Conservation (phyloP, 495 filamentous ascomycete genomes). For the Trichocladium antarcticum region DNA sequence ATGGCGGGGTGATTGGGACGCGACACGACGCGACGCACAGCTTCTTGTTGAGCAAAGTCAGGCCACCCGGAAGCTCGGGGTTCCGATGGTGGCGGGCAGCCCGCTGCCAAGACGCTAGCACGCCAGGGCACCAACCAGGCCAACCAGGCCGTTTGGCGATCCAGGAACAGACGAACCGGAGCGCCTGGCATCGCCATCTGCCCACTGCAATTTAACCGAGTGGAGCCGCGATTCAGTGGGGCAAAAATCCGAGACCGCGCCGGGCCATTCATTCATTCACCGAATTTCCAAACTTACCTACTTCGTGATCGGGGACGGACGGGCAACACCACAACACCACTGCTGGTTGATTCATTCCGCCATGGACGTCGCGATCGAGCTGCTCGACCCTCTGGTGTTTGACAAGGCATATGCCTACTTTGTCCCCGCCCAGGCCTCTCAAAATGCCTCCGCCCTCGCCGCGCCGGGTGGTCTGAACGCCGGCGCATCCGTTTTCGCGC, state of each 20-base stretch:
- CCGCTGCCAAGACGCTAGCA: no score
- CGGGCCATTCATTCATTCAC: neutral
- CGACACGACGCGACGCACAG: no score
- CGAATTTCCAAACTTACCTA: no score
- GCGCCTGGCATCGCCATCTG: no score
- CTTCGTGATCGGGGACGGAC: no score
- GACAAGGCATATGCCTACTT: slow-evolving; percentile 17
- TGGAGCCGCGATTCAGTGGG: neutral
- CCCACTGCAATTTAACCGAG: neutral
- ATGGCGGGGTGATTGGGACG: neutral
- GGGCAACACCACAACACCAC: no score
- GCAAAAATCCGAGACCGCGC: neutral
- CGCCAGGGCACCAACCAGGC: neutral
- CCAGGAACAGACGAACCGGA: neutral
- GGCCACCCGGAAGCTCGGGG: no score
- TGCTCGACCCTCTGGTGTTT: slow-evolving; percentile 15
- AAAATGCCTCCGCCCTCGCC: slow-evolving; percentile 1
- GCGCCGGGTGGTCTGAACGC: neutral
- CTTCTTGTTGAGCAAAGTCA: no score
- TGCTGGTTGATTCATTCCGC: neutral
- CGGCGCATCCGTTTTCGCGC: slow-evolving; percentile 1
- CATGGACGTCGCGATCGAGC: slow-evolving; percentile 15
- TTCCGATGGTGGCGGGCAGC: no score
- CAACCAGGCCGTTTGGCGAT: neutral
- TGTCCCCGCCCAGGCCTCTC: slow-evolving; percentile 3